Percentiles rank a stretch among this genome's conserved stretches.
These are phyloP conservation scores for Tripidium arundinaceum DNA, from an alignment of 202 grass and related monocot species.

Conservation along the genomic window DNA sequence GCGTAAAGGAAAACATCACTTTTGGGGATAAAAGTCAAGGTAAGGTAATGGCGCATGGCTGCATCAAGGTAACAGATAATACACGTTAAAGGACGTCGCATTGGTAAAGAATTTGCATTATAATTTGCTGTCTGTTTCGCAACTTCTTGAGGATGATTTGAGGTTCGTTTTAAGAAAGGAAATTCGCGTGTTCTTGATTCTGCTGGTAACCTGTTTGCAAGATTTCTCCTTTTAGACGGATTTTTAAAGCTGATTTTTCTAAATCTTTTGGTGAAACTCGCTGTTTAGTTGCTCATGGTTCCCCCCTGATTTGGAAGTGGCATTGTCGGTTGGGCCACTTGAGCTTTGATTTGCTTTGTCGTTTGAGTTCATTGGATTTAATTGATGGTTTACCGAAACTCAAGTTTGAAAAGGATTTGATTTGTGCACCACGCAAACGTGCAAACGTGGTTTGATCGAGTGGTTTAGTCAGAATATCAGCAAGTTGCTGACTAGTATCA, in stretches of 20 bases:
- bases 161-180: too few species aligned
- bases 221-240: background rate
- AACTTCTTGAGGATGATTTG: too few species aligned
- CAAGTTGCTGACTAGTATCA: too few species aligned
- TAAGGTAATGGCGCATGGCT: background rate
- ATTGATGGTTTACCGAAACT: too few species aligned
- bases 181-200: too few species aligned
- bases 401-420: too few species aligned
- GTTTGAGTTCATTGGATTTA: background rate
- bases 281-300: background rate
- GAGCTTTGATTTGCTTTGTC: background rate
- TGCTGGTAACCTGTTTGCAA: too few species aligned
- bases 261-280: background rate
- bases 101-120: background rate
- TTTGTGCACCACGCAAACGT: too few species aligned
- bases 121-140: too few species aligned
- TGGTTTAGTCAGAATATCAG: too few species aligned
- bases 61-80: background rate
- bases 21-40: background rate
- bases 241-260: background rate
- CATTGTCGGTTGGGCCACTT: background rate
- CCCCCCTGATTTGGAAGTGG: background rate
- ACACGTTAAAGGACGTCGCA: background rate
- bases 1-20: background rate
- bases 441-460: too few species aligned